Evolutionary conservation across 1,284 basidiomycete species (phyloP).

Genomic region (Cryptococcus amylolentus): DNA sequence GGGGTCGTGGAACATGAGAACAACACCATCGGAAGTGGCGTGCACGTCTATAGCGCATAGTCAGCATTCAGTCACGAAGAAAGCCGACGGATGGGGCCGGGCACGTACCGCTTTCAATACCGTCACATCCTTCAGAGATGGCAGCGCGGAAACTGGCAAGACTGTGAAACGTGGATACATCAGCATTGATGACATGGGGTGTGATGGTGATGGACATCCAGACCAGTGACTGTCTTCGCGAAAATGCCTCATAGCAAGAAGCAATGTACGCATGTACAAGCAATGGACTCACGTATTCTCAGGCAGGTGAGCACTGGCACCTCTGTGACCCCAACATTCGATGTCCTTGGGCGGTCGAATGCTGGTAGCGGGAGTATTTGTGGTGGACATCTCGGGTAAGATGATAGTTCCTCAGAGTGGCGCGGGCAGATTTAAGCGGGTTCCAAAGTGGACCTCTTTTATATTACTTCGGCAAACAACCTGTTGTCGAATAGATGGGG

Average conservation of each 20-base stretch:
- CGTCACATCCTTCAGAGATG: slow-evolving; percentile 85
- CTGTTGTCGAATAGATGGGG: no score
- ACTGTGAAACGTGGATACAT: slow-evolving; percentile 42
- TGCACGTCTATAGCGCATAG: slow-evolving; percentile 74
- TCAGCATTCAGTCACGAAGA: neutral
- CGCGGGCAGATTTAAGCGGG: neutral
- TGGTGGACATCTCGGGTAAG: neutral
- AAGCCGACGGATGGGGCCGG: neutral
- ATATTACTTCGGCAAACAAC: neutral
- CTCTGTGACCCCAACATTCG: slow-evolving; percentile 93
- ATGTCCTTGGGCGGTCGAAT: slow-evolving; percentile 32
- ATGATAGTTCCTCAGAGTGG: neutral
- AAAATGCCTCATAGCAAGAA: slow-evolving; percentile 6
- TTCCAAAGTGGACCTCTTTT: neutral
- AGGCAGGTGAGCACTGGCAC: slow-evolving; percentile 61
- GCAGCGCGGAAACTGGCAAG: slow-evolving; percentile 90
- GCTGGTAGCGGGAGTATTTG: slow-evolving; percentile 3
- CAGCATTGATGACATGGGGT: neutral
- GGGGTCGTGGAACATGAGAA: slow-evolving; percentile 96
- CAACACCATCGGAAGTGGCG: slow-evolving; percentile 82
- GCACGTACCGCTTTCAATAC: slow-evolving; percentile 69
- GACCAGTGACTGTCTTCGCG: neutral
- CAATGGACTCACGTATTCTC: slow-evolving; percentile 45
- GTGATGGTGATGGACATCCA: neutral
- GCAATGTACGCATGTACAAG: slow-evolving; percentile 7